Percentiles rank a stretch among this genome's conserved stretches.
Evolutionary conservation across 169 alveolate species (phyloP).

Genomic region (Eimeria praecox): DNA sequence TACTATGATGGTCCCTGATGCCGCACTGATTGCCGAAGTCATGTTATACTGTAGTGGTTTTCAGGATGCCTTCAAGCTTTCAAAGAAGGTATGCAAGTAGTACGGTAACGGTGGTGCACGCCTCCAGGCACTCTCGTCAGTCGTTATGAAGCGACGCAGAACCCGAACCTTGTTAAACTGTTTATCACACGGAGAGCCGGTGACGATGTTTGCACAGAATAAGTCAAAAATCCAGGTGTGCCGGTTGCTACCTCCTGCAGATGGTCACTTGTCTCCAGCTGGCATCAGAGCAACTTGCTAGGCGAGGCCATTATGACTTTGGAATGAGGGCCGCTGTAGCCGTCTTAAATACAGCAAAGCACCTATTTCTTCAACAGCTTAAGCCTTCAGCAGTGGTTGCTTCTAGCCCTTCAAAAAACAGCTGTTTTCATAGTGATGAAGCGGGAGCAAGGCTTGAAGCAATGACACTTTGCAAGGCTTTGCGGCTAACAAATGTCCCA

Average conservation of each 20-base stretch:
- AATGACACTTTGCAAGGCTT: conserved; percentile 57
- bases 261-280: conserved; percentile 86
- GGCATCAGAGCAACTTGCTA: conserved; percentile 95
- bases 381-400: conserved; percentile 84
- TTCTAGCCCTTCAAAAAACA: background rate
- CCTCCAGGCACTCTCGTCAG: background rate
- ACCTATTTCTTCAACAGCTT: conserved; percentile 82
- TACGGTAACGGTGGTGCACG: background rate
- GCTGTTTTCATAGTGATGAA: background rate
- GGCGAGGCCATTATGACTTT: conserved; percentile 96
- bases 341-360: conserved; percentile 96
- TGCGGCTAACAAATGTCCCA: conserved; percentile 58
- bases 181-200: background rate
- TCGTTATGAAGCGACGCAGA: background rate
- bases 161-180: background rate
- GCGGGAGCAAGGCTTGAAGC: conserved; percentile 36
- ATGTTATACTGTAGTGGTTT: conserved; percentile 96
- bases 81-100: conserved; percentile 90
- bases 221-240: background rate
- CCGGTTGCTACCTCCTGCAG: conserved; percentile 32
- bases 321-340: conserved; percentile 96
- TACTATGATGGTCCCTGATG: conserved; percentile 98
- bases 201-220: background rate
- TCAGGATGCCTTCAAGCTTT: conserved; percentile 94
- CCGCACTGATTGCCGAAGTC: conserved; percentile 96